Evolutionary conservation across 2,329 filamentous ascomycete species (phyloP).

Genomic region (Stagonosporopsis vannaccii): DNA sequence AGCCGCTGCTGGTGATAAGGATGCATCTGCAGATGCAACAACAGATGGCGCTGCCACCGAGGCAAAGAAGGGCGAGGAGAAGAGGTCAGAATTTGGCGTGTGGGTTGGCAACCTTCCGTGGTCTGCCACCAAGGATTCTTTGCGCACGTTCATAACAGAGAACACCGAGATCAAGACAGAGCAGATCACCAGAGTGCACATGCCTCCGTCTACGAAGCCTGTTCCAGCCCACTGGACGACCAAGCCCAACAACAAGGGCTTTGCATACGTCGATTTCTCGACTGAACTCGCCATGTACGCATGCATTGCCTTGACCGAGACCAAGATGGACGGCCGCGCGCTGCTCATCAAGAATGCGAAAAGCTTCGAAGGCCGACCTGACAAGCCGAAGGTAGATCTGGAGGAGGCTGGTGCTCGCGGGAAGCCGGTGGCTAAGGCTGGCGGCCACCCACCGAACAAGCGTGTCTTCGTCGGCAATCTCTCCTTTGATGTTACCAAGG

Average conservation of each 20-base stretch:
- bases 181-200: slow-evolving; percentile 83
- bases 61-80: slow-evolving; percentile 46
- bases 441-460: slow-evolving; percentile 72
- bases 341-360: slow-evolving; percentile 93
- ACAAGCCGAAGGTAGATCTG: slow-evolving; percentile 61
- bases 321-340: slow-evolving; percentile 75
- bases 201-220: slow-evolving; percentile 65
- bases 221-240: slow-evolving; percentile 51
- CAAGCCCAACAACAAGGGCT: slow-evolving; percentile 81
- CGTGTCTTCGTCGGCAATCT: slow-evolving; percentile 79
- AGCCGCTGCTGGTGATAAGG: slow-evolving; percentile 16
- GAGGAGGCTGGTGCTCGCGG: slow-evolving; percentile 30
- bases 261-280: slow-evolving; percentile 93
- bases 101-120: slow-evolving; percentile 98
- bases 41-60: slow-evolving; percentile 37
- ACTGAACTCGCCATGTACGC: slow-evolving; percentile 71
- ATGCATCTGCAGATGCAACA: slow-evolving; percentile 18
- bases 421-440: slow-evolving; percentile 40
- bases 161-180: slow-evolving; percentile 66
- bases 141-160: slow-evolving; percentile 81
- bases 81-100: slow-evolving; percentile 81
- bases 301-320: slow-evolving; percentile 88
- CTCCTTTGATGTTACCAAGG: slow-evolving; percentile 66
- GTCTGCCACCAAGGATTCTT: slow-evolving; percentile 73
- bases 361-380: slow-evolving; percentile 87